phyloP scores from a whole-genome alignment of 2,329 filamentous ascomycete genomes.

The Ophiostoma sp. region DNA sequence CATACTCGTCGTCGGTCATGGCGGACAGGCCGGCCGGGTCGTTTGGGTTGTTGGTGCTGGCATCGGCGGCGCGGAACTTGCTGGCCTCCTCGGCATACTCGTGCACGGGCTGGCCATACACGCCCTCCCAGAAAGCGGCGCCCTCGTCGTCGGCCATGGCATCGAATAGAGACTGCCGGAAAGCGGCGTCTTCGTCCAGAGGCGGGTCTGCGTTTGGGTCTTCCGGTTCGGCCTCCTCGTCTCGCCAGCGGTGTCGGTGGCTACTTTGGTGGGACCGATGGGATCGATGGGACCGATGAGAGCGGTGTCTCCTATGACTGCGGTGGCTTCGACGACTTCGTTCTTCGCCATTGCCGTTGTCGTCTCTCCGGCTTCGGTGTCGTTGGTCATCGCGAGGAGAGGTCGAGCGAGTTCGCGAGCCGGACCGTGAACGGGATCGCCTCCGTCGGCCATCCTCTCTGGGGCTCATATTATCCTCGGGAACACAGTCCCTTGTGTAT shows the following conservation, averaged over 20 bases:
- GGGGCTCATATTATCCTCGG: neutral
- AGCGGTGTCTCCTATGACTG: neutral
- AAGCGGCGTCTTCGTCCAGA: constrained; percentile 67
- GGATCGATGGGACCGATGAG: constrained; percentile 11
- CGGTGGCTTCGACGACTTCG: neutral
- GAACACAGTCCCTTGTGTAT: neutral
- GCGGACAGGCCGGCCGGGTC: constrained; percentile 56
- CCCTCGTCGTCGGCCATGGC: constrained; percentile 96
- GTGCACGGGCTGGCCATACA: constrained; percentile 95
- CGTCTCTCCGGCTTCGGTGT: neutral
- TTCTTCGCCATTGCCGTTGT: neutral
- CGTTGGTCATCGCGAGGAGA: neutral
- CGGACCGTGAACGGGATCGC: neutral
- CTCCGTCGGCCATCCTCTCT: neutral
- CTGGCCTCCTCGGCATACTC: constrained; percentile 25
- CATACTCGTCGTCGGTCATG: constrained; percentile 93
- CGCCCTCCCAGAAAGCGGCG: constrained; percentile 86
- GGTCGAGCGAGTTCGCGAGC: neutral
- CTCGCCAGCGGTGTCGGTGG: neutral
- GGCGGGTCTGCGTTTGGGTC: constrained; percentile 45
- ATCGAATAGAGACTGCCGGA: constrained; percentile 91
- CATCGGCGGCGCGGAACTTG: neutral
- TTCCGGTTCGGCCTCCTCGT: constrained; percentile 18
- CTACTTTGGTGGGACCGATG: constrained; percentile 8
- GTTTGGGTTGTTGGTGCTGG: constrained; percentile 33